Conservation (phyloP, 768 basidiomycete genomes). For the Termitomyces bulborhizus region DNA sequence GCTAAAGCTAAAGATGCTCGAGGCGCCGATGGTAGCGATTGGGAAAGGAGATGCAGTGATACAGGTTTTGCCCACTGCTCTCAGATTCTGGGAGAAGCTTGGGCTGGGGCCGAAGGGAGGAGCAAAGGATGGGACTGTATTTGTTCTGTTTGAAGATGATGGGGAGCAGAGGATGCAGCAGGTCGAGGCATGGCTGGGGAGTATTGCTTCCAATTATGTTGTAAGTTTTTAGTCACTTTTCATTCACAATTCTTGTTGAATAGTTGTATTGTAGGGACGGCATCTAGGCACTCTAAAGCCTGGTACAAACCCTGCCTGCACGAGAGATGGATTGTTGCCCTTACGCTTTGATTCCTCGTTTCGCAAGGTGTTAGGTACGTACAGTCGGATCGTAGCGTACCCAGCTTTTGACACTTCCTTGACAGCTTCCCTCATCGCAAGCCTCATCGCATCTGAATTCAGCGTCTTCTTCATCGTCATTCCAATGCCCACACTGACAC, state of each 20-base stretch:
- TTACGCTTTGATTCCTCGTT: slow-evolving; percentile 61
- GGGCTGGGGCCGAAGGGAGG: slow-evolving; percentile 68
- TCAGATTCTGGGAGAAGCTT: slow-evolving; percentile 85
- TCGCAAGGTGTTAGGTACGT: slow-evolving; percentile 58
- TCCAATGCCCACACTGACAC: slow-evolving; percentile 53
- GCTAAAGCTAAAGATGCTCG: slow-evolving; percentile 9
- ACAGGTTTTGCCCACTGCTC: slow-evolving; percentile 61
- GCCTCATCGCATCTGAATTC: slow-evolving; percentile 28
- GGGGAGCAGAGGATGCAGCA: slow-evolving; percentile 38
- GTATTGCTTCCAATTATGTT: slow-evolving; percentile 46
- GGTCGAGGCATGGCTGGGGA: slow-evolving; percentile 56
- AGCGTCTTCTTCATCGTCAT: slow-evolving; percentile 66
- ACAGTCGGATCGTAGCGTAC: background rate
- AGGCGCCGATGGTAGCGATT: slow-evolving; percentile 53
- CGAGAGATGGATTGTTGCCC: slow-evolving; percentile 53
- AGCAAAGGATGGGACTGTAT: slow-evolving; percentile 61
- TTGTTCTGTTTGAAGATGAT: slow-evolving; percentile 63
- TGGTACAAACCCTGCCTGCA: slow-evolving; percentile 42
- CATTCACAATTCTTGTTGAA: background rate
- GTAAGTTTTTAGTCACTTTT: slow-evolving; percentile 32
- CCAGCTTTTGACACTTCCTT: background rate
- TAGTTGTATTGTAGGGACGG: slow-evolving; percentile 44
- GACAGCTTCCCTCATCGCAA: slow-evolving; percentile 44
- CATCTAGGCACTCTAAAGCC: slow-evolving; percentile 52
- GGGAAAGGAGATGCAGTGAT: slow-evolving; percentile 65